phyloP scores from a whole-genome alignment of 768 basidiomycete genomes.

The Serendipita vermifera region DNA sequence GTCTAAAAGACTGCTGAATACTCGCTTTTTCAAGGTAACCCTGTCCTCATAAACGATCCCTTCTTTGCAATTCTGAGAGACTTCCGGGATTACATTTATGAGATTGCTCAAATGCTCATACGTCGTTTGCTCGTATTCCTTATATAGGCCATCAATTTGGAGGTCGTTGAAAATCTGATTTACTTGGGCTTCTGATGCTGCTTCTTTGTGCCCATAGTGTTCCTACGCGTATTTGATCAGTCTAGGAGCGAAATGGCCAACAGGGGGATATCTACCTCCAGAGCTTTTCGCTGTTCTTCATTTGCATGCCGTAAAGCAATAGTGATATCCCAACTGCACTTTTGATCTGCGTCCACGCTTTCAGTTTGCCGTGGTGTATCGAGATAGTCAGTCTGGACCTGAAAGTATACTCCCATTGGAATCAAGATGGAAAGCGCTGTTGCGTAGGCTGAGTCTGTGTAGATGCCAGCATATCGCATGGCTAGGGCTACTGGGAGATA shows the following conservation, averaged over 20 bases:
- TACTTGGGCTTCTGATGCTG: slow-evolving; percentile 43
- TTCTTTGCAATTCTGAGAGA: neutral
- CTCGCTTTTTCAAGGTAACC: slow-evolving; percentile 40
- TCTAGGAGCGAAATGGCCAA: neutral
- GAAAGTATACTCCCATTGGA: slow-evolving; percentile 95
- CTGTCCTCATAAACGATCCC: slow-evolving; percentile 26
- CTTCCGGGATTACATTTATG: slow-evolving; percentile 64
- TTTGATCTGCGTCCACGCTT: slow-evolving; percentile 98
- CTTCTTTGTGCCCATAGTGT: slow-evolving; percentile 50
- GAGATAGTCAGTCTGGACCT: slow-evolving; percentile 94
- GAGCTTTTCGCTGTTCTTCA: slow-evolving; percentile 30
- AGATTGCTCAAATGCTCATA: slow-evolving; percentile 52
- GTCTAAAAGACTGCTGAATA: slow-evolving; percentile 74
- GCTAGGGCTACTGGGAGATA: slow-evolving; percentile 96
- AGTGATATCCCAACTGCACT: slow-evolving; percentile 95
- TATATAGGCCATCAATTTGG: slow-evolving; percentile 53
- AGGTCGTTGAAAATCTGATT: slow-evolving; percentile 62
- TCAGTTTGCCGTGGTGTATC: slow-evolving; percentile 89
- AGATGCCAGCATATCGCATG: slow-evolving; percentile 39
- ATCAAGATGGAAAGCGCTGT: slow-evolving; percentile 70
- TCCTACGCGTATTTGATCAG: slow-evolving; percentile 28
- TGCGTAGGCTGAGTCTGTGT: slow-evolving; percentile 48
- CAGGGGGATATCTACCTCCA: slow-evolving; percentile 26
- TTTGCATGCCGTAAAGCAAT: slow-evolving; percentile 46
- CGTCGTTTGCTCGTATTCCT: slow-evolving; percentile 61